Percentiles rank a stretch among this genome's conserved stretches.
These are phyloP conservation scores for Corinectria fuckeliana DNA, from an alignment of 2,329 filamentous ascomycete genomes.

Conservation along the genomic window DNA sequence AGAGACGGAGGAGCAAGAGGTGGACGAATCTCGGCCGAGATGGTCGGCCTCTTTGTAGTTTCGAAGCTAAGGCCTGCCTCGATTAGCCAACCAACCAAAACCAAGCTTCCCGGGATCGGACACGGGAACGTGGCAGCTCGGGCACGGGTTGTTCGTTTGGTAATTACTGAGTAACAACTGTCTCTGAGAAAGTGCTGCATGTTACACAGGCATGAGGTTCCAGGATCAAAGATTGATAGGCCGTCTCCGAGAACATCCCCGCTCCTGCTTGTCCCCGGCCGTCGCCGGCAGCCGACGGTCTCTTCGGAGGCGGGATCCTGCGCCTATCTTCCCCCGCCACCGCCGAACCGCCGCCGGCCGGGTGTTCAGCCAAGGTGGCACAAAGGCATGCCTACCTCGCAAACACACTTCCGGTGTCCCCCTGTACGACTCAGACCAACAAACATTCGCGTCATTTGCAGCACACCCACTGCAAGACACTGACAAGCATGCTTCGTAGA, in stretches of 20 bases:
- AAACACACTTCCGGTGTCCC: not conserved
- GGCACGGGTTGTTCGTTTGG: no score
- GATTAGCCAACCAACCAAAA: not conserved
- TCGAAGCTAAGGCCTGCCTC: not conserved
- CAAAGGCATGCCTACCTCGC: not conserved
- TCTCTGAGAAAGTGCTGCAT: not conserved
- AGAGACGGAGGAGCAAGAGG: not conserved
- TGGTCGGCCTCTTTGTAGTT: constrained; percentile 1
- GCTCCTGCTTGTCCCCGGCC: constrained; percentile 25
- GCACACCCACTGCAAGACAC: no score
- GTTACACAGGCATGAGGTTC: not conserved
- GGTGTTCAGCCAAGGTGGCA: not conserved
- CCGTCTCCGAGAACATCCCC: constrained; percentile 29
- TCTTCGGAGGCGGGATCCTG: not conserved
- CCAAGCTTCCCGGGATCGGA: not conserved
- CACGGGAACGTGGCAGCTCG: no score
- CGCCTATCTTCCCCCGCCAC: not conserved
- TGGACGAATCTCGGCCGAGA: not conserved
- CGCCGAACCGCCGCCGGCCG: constrained; percentile 8
- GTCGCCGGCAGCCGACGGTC: constrained; percentile 36
- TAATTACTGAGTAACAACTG: not conserved
- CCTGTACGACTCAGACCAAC: not conserved
- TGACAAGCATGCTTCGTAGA: no score
- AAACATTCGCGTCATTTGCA: not conserved
- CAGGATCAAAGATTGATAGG: constrained; percentile 30